These are phyloP conservation scores for Chrysoporthe cubensis DNA, from an alignment of 2,329 filamentous ascomycete species.

Conservation along the genomic window DNA sequence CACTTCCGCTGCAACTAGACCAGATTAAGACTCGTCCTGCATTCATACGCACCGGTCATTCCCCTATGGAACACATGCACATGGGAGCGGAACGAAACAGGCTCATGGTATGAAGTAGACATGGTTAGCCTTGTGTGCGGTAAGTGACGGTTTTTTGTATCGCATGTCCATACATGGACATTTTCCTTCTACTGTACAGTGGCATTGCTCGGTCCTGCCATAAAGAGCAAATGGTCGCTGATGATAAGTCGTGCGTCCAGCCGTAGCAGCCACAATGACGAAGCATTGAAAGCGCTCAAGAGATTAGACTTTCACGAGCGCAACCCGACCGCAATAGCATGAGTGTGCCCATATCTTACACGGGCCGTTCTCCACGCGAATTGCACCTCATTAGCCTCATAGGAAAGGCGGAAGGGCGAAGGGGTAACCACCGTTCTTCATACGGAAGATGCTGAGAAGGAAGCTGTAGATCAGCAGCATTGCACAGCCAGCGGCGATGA, in stretches of 20 bases:
- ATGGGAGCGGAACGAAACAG: neutral
- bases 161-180: neutral
- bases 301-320: neutral
- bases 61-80: neutral
- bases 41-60: neutral
- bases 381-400: conserved; percentile 36
- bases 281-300: neutral
- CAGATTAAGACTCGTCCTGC: neutral
- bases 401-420: conserved; percentile 92
- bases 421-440: conserved; percentile 94
- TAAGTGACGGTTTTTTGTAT: neutral
- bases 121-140: neutral
- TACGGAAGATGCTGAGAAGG: conserved; percentile 87
- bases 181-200: neutral
- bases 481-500: conserved; percentile 77
- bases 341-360: neutral
- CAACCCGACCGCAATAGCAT: neutral
- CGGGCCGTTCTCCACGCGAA: neutral
- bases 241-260: neutral
- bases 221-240: neutral
- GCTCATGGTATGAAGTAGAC: neutral
- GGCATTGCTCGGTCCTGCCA: neutral
- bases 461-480: conserved; percentile 90
- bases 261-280: neutral
- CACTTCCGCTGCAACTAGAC: neutral